Base-by-base conservation (phyloP, 129 eudicot species). In the Sambucus nigra region DNA sequence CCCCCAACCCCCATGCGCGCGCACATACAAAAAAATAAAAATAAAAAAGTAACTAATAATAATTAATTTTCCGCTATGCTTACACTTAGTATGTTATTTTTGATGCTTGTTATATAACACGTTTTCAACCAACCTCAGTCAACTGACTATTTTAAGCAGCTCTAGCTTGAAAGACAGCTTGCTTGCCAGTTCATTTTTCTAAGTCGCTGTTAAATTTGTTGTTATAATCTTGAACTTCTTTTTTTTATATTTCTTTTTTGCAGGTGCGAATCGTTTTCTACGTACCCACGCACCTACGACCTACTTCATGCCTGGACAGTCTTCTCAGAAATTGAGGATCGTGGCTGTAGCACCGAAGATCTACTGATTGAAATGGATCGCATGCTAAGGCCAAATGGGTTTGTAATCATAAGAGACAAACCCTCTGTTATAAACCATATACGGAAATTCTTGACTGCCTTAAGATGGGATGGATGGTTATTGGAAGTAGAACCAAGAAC, bases 251-350 rank as follows among this genome's bases (percentile, higher is more conserved):
- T 21, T 60, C 42, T 15, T 45, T 46, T 24, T 53, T 67, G 50
- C 79, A 89, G 97, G 97, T 89, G 97, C 54, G 95, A 89, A 67
- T 84, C 97, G 16, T 89, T 81, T 73, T 89, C 97, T 32, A 89
- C 95, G 16, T 89, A 84, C 72, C 97, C 97, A 14, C 82, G 97
- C 47, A 89, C 97, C 3, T 89, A 89, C 29, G 97, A 89, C 68
- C 71, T 89, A 54, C 86, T 89, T 60, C 97, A 89, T 28, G 93
- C 88, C 15, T 84, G 97, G 97, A 69, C 52, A 9, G 80, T 84
- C 23, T 68, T 89, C 51, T 78, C 95, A 29, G 82, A 81, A 53
- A 70, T 81, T 1, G 83, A 84, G 60, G 74, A 55, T 23, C 75
- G 78, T 3, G 95, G 86, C 22, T 89, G 97, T 40, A 89, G 97